Base-by-base conservation (phyloP, 345 rosid species). In the Populus pruinosa region DNA sequence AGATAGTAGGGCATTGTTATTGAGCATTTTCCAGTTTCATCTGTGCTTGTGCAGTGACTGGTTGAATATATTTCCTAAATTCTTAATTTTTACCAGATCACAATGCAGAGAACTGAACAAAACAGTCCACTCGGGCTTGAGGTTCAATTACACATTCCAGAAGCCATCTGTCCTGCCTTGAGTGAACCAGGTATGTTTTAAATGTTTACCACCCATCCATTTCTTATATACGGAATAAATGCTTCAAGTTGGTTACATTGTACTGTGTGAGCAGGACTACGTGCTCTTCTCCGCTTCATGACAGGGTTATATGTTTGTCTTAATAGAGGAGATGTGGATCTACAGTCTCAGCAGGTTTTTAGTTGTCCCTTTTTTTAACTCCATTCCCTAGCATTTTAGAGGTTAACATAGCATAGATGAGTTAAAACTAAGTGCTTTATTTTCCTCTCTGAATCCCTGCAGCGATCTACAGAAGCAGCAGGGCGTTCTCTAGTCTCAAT, bases 141-240 rank as follows among this genome's bases (percentile, higher is more conserved):
- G 92, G 99, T 93, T 82, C 98, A 96, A 74, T 82, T 96, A 69
- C 97, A 96, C 87, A 86, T 93, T 73, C 90, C 96, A 61, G 98
- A 94, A 87, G 97, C 98, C 69, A 93, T 96, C 77, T 96, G 98
- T 83, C 99, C 99, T 77, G 97, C 99, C 65, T 83, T 96, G 83
- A 96, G 98, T 84, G 99, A 96, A 85, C 99, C 99, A 79, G 99
- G 99, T 96, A 82, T 23, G 43, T 27, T 18, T 29, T 35, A 65
- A 69, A 47, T 68, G 59, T 16, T 74, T 36, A 21, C 35, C 13
- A 27, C 8, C 70, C 23, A 35, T 23, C 56, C 36, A 39, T 44
- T 71, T 27, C 38, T 49, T 38, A 29, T 72, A 66, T 69, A 49
- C 49, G 49, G 47, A 75, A 63, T 59, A 47, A 63, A 67, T 76